These are phyloP conservation scores for Musa balbisiana DNA, from an alignment of 202 grass and related monocot species.

Conservation along the genomic window DNA sequence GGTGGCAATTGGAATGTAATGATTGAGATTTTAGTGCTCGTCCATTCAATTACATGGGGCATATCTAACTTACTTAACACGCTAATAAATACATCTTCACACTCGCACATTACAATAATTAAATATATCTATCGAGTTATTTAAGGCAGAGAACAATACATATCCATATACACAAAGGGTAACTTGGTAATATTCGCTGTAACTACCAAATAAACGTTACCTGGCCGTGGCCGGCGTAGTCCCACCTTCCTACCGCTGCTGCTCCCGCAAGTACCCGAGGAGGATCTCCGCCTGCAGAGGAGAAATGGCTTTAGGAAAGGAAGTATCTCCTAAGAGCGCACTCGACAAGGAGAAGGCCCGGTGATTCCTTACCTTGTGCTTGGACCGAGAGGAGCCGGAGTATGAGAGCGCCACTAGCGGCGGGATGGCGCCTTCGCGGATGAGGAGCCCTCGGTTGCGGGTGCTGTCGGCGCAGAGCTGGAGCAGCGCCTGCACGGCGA, in stretches of 20 bases:
- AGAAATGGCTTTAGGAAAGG: conserved; percentile 1
- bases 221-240: conserved; percentile 25
- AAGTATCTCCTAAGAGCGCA: not conserved
- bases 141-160: no score
- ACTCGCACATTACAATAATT: no score
- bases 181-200: no score
- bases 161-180: no score
- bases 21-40: no score
- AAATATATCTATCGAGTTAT: no score
- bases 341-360: not conserved
- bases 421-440: conserved; percentile 89
- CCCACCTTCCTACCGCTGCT: conserved; percentile 52
- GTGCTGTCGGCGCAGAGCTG: conserved; percentile 66
- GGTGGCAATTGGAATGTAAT: no score
- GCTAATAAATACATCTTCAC: no score
- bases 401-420: conserved; percentile 86
- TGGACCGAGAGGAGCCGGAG: conserved; percentile 71
- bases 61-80: no score
- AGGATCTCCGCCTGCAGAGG: conserved; percentile 66
- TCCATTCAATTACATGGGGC: no score
- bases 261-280: conserved; percentile 68
- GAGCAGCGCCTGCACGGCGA: conserved; percentile 72
- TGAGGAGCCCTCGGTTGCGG: conserved; percentile 65
- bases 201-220: not conserved
- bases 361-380: conserved; percentile 60